These are phyloP conservation scores for Mycena rosella DNA, from an alignment of 768 basidiomycete genomes.

Conservation along the genomic window DNA sequence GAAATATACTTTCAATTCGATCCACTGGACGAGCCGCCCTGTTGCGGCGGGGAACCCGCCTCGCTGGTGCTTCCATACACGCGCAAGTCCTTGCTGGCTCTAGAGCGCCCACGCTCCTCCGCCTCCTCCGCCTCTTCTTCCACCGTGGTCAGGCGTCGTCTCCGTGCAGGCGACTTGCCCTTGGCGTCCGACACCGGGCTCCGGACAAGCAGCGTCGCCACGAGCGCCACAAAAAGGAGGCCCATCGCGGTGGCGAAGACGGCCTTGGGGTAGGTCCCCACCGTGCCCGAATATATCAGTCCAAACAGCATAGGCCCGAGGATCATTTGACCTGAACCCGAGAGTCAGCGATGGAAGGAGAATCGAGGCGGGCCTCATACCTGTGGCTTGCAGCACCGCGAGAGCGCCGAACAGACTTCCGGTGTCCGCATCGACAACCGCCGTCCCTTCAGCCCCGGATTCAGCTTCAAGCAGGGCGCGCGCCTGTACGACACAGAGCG, in stretches of 20 bases:
- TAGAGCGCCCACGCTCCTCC: constrained; percentile 58
- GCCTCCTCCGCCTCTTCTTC: constrained; percentile 44
- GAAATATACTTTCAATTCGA: constrained; percentile 1
- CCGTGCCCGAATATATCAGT: constrained; percentile 76
- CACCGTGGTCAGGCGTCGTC: constrained; percentile 31
- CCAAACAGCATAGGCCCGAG: constrained; percentile 81
- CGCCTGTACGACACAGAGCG: constrained; percentile 70
- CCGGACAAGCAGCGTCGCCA: constrained; percentile 54
- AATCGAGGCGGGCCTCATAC: neutral
- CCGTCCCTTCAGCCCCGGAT: constrained; percentile 29
- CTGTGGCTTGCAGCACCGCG: constrained; percentile 76
- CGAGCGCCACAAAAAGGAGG: constrained; percentile 58
- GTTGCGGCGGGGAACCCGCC: constrained; percentile 8
- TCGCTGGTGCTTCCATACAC: constrained; percentile 29
- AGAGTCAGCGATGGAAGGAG: neutral
- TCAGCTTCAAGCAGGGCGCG: constrained; percentile 50
- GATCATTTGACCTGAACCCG: constrained; percentile 66
- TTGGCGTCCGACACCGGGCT: constrained; percentile 50
- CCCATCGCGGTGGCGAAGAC: constrained; percentile 72
- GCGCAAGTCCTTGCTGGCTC: constrained; percentile 59
- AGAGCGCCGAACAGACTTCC: constrained; percentile 81
- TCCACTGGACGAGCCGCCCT: constrained; percentile 25
- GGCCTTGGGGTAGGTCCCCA: constrained; percentile 76
- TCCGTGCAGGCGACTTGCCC: constrained; percentile 36
- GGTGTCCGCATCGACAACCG: constrained; percentile 44